These are phyloP conservation scores for Calycina herbarum DNA, from an alignment of 2,329 filamentous ascomycete species.

Conservation along the genomic window DNA sequence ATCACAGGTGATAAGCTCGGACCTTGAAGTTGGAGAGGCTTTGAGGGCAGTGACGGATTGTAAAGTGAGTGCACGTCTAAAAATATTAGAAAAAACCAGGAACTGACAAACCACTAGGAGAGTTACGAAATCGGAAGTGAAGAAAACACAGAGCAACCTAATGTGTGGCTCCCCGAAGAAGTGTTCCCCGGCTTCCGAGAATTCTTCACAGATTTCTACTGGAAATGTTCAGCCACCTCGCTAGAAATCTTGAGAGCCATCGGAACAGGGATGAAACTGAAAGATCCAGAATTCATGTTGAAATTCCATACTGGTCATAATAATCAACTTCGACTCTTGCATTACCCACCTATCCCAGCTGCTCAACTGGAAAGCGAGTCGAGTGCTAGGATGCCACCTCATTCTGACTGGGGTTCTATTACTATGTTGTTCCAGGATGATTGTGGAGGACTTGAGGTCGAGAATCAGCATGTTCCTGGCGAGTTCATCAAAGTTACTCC, in stretches of 20 bases:
- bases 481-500: constrained; percentile 44
- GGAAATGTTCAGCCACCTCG: constrained; percentile 45
- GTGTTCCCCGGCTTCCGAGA: constrained; percentile 47
- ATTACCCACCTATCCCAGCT: constrained; percentile 54
- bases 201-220: constrained; percentile 52
- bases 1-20: constrained; percentile 45
- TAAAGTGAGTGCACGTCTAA: constrained; percentile 43
- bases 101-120: constrained; percentile 42
- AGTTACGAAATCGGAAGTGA: constrained; percentile 54
- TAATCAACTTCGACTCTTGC: constrained; percentile 60
- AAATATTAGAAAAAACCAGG: background rate
- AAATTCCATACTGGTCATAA: constrained; percentile 54
- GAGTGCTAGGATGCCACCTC: constrained; percentile 49
- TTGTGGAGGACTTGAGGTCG: constrained; percentile 51
- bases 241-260: constrained; percentile 48
- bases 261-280: constrained; percentile 48
- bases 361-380: constrained; percentile 43
- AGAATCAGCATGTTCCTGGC: constrained; percentile 42
- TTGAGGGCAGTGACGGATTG: constrained; percentile 49
- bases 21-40: constrained; percentile 44
- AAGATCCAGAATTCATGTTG: constrained; percentile 46
- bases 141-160: constrained; percentile 45
- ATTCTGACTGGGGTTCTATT: constrained; percentile 52
- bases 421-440: constrained; percentile 56
- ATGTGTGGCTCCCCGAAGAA: constrained; percentile 50